Base-by-base conservation (phyloP, 352 stramenopile species). In the Thalassiosira livingstoniorum region DNA sequence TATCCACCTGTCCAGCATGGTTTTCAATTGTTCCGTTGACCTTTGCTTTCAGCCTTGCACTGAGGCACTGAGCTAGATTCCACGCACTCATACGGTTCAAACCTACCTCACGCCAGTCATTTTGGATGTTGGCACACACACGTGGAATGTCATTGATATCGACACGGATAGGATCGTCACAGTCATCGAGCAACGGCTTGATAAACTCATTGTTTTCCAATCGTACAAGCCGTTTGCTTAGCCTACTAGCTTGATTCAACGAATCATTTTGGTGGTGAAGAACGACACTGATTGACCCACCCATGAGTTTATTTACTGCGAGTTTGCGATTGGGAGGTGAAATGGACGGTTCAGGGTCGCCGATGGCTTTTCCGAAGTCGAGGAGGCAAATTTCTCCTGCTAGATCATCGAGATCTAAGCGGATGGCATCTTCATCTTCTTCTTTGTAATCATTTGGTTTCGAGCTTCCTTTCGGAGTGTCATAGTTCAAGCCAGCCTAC, bases 341-440 rank as follows among this genome's bases (percentile, higher is more conserved):
- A 15, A 93, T 80, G 34, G 78, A 57, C 29, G 60, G 53, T 23
- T 80, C 61, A 58, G 47, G 27, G 47, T 58, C 47, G 4, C 47
- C 65, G n/a, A n/a, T n/a, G 21, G 27, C 58, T 18, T 21, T 72
- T 13, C 75, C 75, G 84, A 81, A 94, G 67, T 94, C 90, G 0
- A 94, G n/a, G 2, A 93, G 71, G 43, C 87, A 84, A 57, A 94
- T 90, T 71, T 94, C 90, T 39, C 90, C 90, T 57, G 87, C 86
- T 13, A 93, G 51, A 76, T 94, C 90, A 79, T 94, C 87, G 21
- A 94, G 79, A 70, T 94, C 90, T 10, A 93, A 43, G 21, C 87
- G 73, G 18, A 85, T 64, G 11, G 82, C 75, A 67, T 89, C 47
- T 27, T 89, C 78, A 7, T 83, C 75, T 31, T 84, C 80, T 42